Percentiles rank a stretch among this genome's conserved stretches.
Evolutionary conservation across 164 flowering plant genomes (phyloP).

Genomic region (Aristolochia contorta): DNA sequence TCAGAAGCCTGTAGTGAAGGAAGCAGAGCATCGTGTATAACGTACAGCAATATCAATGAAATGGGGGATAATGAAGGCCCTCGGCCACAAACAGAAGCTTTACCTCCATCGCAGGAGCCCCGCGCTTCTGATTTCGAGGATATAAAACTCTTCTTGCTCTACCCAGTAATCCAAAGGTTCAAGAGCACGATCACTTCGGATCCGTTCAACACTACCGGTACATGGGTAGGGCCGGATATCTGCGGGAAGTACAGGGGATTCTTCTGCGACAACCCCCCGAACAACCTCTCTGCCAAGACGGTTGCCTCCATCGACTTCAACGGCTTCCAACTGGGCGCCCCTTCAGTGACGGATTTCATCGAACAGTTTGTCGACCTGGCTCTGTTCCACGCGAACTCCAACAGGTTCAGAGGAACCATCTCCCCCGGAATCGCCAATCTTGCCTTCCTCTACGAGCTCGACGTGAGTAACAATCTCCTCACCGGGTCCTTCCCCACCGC

Average conservation of each 20-base stretch:
- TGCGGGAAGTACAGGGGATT: slow-evolving; percentile 50
- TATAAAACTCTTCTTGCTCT: slow-evolving; percentile 13
- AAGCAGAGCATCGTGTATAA: no score
- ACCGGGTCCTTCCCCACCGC: slow-evolving; percentile 24
- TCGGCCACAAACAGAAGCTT: neutral
- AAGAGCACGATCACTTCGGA: slow-evolving; percentile 34
- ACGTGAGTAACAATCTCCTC: slow-evolving; percentile 38
- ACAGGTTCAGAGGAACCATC: slow-evolving; percentile 27
- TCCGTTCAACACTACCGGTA: slow-evolving; percentile 28
- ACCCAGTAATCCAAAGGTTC: slow-evolving; percentile 39
- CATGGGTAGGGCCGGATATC: slow-evolving; percentile 49
- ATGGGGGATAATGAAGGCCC: no score
- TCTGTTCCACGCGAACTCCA: slow-evolving; percentile 44
- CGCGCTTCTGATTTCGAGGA: slow-evolving; percentile 12
- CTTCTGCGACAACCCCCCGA: slow-evolving; percentile 41
- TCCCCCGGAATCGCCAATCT: slow-evolving; percentile 16
- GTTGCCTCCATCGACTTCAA: slow-evolving; percentile 36
- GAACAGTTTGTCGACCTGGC: slow-evolving; percentile 24
- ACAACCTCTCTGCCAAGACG: slow-evolving; percentile 16
- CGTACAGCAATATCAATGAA: no score
- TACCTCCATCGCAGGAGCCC: neutral
- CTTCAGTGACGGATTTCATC: slow-evolving; percentile 17
- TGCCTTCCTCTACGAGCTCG: slow-evolving; percentile 31
- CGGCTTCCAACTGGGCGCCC: slow-evolving; percentile 21
- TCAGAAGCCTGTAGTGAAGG: no score